Evolutionary conservation across 495 filamentous ascomycete species (phyloP).

Genomic region (Daldinia decipiens): DNA sequence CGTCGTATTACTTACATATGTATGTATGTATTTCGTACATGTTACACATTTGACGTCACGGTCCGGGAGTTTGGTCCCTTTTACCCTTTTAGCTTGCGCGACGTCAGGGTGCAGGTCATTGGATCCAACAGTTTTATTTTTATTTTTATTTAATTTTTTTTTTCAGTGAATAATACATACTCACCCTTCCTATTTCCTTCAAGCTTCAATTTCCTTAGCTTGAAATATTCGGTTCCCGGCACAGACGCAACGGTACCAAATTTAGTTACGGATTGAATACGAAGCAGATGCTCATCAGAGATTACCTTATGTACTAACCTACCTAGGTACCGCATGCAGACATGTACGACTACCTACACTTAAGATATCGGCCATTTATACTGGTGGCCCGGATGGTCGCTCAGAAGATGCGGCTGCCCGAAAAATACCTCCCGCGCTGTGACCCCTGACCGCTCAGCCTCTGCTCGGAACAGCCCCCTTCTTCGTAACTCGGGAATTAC

Average conservation of each 20-base stretch:
- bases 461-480: conserved; percentile 61
- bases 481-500: conserved; percentile 51
- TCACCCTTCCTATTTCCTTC: neutral
- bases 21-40: neutral
- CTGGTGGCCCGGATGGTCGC: conserved; percentile 61
- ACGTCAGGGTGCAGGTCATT: conserved; percentile 2
- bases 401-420: conserved; percentile 58
- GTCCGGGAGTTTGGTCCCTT: neutral
- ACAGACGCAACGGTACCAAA: neutral
- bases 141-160: too few relatives aligned
- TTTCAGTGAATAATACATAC: too few relatives aligned
- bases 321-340: too few relatives aligned
- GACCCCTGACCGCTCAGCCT: conserved; percentile 57
- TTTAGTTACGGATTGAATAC: neutral
- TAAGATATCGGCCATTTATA: conserved; percentile 56
- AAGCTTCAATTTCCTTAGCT: neutral
- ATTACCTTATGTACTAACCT: too few relatives aligned
- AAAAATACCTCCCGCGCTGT: conserved; percentile 62
- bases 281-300: too few relatives aligned
- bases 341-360: neutral
- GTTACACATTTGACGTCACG: neutral
- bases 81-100: conserved; percentile 2
- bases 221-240: neutral
- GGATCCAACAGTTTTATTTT: neutral
- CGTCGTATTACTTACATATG: conserved; percentile 4